Conservation (phyloP, 805 yeast genomes). For the Candida sakaeoensis region DNA sequence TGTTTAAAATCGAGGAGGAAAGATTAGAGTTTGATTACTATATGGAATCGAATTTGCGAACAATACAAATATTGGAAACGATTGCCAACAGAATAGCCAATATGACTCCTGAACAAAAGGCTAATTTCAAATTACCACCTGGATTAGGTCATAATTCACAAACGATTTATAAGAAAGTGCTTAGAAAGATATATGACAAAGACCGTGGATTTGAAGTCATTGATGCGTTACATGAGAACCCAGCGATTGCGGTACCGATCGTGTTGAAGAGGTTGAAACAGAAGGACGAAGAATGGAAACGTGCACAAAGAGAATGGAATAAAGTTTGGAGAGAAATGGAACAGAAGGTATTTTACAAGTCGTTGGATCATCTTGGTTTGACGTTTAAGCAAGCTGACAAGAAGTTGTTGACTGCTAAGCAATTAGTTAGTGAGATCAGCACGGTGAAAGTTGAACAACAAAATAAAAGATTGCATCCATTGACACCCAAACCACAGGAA, state of each 20-base stretch:
- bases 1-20: conserved; percentile 94
- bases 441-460: conserved; percentile 88
- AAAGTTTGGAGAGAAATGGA: conserved; percentile 98
- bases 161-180: conserved; percentile 90
- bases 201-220: conserved; percentile 96
- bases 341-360: conserved; percentile 88
- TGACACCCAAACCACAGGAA: conserved; percentile 82
- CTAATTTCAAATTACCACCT: conserved; percentile 79
- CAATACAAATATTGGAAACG: conserved; percentile 93
- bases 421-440: conserved; percentile 84
- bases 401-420: conserved; percentile 84
- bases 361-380: conserved; percentile 90
- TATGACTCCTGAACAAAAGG: conserved; percentile 89
- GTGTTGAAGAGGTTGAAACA: conserved; percentile 90
- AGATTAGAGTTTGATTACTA: conserved; percentile 95
- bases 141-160: conserved; percentile 90
- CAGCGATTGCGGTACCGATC: conserved; percentile 92
- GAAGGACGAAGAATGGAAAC: conserved; percentile 98
- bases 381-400: conserved; percentile 97
- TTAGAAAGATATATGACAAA: conserved; percentile 87
- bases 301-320: conserved; percentile 98
- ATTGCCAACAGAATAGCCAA: conserved; percentile 90
- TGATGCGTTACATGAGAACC: conserved; percentile 92
- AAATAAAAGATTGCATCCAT: conserved; percentile 81
- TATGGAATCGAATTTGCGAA: conserved; percentile 91